These are phyloP conservation scores for Verticillium zaregamsianum DNA, from an alignment of 2,329 filamentous ascomycete species.

Conservation along the genomic window DNA sequence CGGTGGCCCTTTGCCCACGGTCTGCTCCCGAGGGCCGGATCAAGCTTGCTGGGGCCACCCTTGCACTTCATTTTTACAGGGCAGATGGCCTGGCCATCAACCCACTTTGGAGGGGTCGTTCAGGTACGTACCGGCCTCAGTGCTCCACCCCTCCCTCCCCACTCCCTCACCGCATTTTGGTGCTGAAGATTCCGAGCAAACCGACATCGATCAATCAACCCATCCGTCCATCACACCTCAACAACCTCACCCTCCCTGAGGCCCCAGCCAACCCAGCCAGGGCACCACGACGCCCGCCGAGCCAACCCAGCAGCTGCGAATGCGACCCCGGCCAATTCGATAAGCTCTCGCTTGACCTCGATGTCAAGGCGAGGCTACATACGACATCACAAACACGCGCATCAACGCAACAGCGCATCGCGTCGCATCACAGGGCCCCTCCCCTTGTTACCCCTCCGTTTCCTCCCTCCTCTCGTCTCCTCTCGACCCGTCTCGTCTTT, in stretches of 20 bases:
- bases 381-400: neutral
- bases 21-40: neutral
- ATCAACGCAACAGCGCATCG: neutral
- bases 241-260: neutral
- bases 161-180: neutral
- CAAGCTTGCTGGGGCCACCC: neutral
- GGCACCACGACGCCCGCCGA: neutral
- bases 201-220: neutral
- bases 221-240: neutral
- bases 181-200: neutral
- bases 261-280: neutral
- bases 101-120: neutral
- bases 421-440: neutral
- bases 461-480: neutral
- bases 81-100: neutral
- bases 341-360: neutral
- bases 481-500: neutral
- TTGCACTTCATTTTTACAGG: neutral
- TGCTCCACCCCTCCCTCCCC: neutral
- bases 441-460: neutral
- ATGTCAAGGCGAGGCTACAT: neutral
- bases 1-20: neutral
- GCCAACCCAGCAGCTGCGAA: neutral
- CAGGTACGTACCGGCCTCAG: neutral
- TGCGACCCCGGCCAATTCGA: neutral